Conservation (phyloP, 2,329 filamentous ascomycete genomes). For the Cercospora canescens region DNA sequence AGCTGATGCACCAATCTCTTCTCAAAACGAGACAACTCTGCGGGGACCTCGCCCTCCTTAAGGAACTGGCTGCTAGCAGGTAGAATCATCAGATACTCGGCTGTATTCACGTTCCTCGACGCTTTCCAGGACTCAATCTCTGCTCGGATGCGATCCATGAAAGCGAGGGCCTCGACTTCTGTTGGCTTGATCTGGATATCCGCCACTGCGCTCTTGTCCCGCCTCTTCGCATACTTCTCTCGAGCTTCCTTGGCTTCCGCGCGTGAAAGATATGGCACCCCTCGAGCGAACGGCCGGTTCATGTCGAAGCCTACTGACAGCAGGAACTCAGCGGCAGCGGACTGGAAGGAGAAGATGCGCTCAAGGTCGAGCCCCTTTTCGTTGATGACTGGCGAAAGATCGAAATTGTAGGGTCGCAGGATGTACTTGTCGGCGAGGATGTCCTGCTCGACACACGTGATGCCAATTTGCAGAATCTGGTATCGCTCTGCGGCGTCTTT, state of each 20-base stretch:
- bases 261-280: conserved; percentile 63
- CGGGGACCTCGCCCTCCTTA: conserved; percentile 21
- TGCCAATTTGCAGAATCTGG: conserved; percentile 65
- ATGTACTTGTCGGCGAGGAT: conserved; percentile 55
- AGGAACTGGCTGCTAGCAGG: conserved; percentile 23
- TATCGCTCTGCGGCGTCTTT: conserved; percentile 63
- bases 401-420: conserved; percentile 65
- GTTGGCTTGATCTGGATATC: conserved; percentile 54
- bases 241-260: conserved; percentile 56
- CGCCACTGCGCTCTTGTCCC: conserved; percentile 41
- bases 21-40: conserved; percentile 58
- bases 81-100: conserved; percentile 38
- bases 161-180: conserved; percentile 55
- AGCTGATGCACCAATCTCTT: conserved; percentile 66
- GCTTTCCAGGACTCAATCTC: conserved; percentile 51
- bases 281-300: conserved; percentile 55
- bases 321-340: conserved; percentile 62
- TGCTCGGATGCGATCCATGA: conserved; percentile 49
- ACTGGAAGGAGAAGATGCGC: conserved; percentile 60
- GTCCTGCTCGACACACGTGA: conserved; percentile 65
- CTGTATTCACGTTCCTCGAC: conserved; percentile 27
- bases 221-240: conserved; percentile 44
- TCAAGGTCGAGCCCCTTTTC: conserved; percentile 57
- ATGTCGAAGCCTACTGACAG: conserved; percentile 60
- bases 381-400: conserved; percentile 57